Percentiles rank a stretch among this genome's conserved stretches.
Conservation (phyloP, 2,329 filamentous ascomycete genomes). For the Spiromastix sp. region DNA sequence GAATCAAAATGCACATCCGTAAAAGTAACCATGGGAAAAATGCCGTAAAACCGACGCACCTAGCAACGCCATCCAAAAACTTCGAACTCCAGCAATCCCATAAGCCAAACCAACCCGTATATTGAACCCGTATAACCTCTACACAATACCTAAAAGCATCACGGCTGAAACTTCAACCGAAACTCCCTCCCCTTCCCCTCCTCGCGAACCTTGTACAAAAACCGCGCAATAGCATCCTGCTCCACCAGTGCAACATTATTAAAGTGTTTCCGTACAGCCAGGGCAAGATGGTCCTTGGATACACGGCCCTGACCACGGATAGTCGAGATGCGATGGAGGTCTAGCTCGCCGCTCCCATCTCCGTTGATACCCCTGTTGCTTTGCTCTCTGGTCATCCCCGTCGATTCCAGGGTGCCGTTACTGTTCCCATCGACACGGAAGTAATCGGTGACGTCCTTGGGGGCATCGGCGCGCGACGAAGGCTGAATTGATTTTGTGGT, state of each 20-base stretch:
- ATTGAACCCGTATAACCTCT: too few species aligned
- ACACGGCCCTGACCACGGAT: constrained; percentile 26
- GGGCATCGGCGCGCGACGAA: background rate
- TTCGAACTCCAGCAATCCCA: too few species aligned
- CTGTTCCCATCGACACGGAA: background rate
- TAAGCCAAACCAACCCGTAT: too few species aligned
- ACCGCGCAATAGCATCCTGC: constrained; percentile 37
- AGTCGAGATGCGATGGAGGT: background rate
- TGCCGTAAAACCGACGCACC: too few species aligned
- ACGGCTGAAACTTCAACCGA: constrained; percentile 32
- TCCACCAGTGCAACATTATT: constrained; percentile 37
- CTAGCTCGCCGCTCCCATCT: background rate
- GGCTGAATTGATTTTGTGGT: constrained; percentile 2
- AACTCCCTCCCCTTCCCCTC: constrained; percentile 32
- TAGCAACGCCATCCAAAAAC: too few species aligned
- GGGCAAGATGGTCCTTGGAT: constrained; percentile 32
- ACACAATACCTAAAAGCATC: too few species aligned
- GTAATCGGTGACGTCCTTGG: background rate
- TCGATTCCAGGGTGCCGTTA: background rate
- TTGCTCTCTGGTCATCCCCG: background rate
- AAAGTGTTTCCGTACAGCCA: constrained; percentile 37
- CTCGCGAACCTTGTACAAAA: constrained; percentile 39
- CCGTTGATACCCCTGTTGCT: background rate
- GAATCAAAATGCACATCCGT: too few species aligned
- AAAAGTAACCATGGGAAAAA: too few species aligned